A percentile compares a stretch with the other conserved stretches of the same genome.
Evolutionary conservation across 495 filamentous ascomycete species (phyloP).

Genomic region (Neurospora sp.): DNA sequence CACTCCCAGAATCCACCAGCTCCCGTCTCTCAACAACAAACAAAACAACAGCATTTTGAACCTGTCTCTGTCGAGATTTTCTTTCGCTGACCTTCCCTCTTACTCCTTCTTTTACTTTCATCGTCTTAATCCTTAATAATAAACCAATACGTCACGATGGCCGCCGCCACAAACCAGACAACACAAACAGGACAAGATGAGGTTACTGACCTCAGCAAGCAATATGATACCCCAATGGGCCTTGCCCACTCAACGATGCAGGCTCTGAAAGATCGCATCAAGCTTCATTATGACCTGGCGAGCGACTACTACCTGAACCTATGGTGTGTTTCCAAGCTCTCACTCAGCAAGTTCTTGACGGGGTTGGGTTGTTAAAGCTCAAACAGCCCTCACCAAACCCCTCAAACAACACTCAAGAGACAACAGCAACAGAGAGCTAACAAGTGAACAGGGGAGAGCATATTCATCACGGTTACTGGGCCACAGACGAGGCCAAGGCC

Average conservation of each 20-base stretch:
- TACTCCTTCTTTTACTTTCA: background rate
- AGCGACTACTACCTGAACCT: slow-evolving; percentile 45
- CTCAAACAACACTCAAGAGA: background rate
- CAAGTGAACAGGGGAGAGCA: slow-evolving; percentile 41
- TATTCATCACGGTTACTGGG: slow-evolving; percentile 49
- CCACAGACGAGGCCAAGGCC: slow-evolving; percentile 26
- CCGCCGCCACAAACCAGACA: background rate
- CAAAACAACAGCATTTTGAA: background rate
- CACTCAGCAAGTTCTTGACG: background rate
- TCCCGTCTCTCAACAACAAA: background rate
- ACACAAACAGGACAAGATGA: slow-evolving; percentile 3
- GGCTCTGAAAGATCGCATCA: slow-evolving; percentile 48
- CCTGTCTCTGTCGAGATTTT: background rate
- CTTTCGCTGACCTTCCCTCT: background rate
- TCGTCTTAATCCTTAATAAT: background rate
- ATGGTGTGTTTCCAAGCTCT: slow-evolving; percentile 25
- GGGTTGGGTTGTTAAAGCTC: background rate
- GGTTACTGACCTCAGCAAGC: slow-evolving; percentile 24
- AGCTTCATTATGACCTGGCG: slow-evolving; percentile 48
- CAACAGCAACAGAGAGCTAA: background rate
- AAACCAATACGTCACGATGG: background rate
- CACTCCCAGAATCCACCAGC: background rate
- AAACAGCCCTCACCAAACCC: background rate
- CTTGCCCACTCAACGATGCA: slow-evolving; percentile 42
- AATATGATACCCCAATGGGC: slow-evolving; percentile 39